These are phyloP conservation scores for Solanum hybrid DNA, from an alignment of 305 asterid species.

Conservation along the genomic window DNA sequence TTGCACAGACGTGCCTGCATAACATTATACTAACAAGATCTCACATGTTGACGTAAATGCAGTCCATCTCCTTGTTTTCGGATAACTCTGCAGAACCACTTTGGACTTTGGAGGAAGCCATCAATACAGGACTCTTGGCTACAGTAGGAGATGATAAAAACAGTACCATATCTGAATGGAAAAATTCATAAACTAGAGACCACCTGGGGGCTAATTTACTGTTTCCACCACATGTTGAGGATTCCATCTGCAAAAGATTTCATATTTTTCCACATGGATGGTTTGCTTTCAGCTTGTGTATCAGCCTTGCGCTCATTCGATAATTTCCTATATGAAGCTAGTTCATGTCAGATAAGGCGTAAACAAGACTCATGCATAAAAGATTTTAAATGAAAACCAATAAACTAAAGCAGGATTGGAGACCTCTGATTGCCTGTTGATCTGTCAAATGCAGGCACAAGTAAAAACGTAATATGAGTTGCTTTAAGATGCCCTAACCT, in stretches of 20 bases:
- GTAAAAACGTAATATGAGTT: not conserved
- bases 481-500: not conserved
- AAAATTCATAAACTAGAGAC: not conserved
- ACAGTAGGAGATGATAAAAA: not conserved
- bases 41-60: not conserved
- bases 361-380: not conserved
- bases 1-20: not conserved
- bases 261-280: constrained; percentile 54
- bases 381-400: not conserved
- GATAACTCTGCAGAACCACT: not conserved
- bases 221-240: constrained; percentile 45
- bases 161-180: not conserved
- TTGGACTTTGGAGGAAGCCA: not conserved
- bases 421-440: not conserved
- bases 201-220: constrained; percentile 9
- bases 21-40: not conserved
- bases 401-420: not conserved
- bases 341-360: not conserved
- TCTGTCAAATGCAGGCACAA: not conserved
- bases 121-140: not conserved
- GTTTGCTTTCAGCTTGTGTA: constrained; percentile 20
- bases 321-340: constrained; percentile 28
- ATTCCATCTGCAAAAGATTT: constrained; percentile 68
- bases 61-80: not conserved
- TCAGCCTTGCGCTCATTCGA: constrained; percentile 22